Evolutionary conservation across 805 yeast species (phyloP), one percentile per base, ranked within the genome.

Genomic region (Metschnikowia kofuensis): DNA sequence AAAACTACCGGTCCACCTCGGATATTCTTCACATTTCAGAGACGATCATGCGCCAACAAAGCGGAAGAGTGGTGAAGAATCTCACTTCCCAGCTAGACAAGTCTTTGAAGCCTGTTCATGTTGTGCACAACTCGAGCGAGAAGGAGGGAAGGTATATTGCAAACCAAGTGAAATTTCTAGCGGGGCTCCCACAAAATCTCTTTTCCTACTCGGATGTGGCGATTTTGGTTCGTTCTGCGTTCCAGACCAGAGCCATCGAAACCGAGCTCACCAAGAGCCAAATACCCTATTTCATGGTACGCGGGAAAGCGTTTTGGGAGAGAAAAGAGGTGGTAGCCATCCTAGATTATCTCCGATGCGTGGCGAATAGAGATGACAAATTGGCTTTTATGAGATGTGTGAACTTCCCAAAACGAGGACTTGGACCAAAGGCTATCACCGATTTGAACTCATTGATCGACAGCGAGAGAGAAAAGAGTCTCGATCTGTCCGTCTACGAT

Each of bases 241-340:
- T 72, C 52, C 82, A 80, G 55, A 80, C 89, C 0, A 68, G 86
- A 44, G 72, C 66, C 4, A 68, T 90, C 8, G 97, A 90, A 60
- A 77, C 76, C 31, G 85, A 80, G 15, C 67, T 92, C 26, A 71
- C 80, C 1, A 73, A 68, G 42, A 63, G 66, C 2, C 69, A 77
- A 4, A 76, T 90, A 2, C 90, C 94, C 0, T 87, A 87, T 58
- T 66, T 68, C 8, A 76, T 90, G 49, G 73, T 86, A 0, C 83
- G 84, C 45, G 97, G 97, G 0, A 74, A 73, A 39, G 84, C 89
- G 1, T 87, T 89, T 58, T 88, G 95, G 92, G 89, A 86, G 37
- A 65, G 85, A 37, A 79, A 78, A 48, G 96, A 88, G 58, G 83
- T 89, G 13, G 70, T 74, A 21, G 66, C 79, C 0, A 74, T 87